Conservation (phyloP, 2,329 filamentous ascomycete species). For the Colletotrichum sp. region DNA sequence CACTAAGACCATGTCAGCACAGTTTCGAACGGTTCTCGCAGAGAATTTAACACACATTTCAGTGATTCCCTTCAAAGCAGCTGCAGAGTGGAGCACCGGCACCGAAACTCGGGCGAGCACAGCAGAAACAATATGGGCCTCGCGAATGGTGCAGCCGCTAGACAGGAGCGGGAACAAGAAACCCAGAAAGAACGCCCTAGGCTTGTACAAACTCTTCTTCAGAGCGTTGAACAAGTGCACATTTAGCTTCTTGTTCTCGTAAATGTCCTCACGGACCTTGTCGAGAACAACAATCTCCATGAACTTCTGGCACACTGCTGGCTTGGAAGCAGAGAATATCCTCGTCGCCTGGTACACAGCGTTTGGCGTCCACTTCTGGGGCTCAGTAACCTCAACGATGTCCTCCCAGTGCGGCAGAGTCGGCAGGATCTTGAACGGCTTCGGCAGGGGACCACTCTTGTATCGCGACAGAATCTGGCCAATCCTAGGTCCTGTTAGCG, state of each 20-base stretch:
- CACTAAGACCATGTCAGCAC: slow-evolving; percentile 33
- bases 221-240: slow-evolving; percentile 93
- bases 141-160: slow-evolving; percentile 86
- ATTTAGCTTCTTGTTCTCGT: slow-evolving; percentile 93
- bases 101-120: slow-evolving; percentile 86
- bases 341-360: slow-evolving; percentile 86
- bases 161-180: slow-evolving; percentile 89
- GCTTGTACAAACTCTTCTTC: slow-evolving; percentile 93
- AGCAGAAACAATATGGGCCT: slow-evolving; percentile 89
- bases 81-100: slow-evolving; percentile 89
- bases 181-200: slow-evolving; percentile 87
- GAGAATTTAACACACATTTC: slow-evolving; percentile 63
- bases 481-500: slow-evolving; percentile 55
- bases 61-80: slow-evolving; percentile 88
- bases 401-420: slow-evolving; percentile 92
- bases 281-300: slow-evolving; percentile 87
- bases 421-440: slow-evolving; percentile 96
- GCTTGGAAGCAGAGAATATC: slow-evolving; percentile 88
- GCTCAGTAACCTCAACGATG: slow-evolving; percentile 82
- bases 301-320: slow-evolving; percentile 81
- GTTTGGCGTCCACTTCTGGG: slow-evolving; percentile 77
- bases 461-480: slow-evolving; percentile 89
- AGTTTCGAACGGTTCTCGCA: too few species aligned
- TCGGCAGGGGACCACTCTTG: slow-evolving; percentile 94
- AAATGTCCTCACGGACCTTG: slow-evolving; percentile 90